These are phyloP conservation scores for Zygotorulaspora danielsina DNA, from an alignment of 805 yeast genomes.

Conservation along the genomic window DNA sequence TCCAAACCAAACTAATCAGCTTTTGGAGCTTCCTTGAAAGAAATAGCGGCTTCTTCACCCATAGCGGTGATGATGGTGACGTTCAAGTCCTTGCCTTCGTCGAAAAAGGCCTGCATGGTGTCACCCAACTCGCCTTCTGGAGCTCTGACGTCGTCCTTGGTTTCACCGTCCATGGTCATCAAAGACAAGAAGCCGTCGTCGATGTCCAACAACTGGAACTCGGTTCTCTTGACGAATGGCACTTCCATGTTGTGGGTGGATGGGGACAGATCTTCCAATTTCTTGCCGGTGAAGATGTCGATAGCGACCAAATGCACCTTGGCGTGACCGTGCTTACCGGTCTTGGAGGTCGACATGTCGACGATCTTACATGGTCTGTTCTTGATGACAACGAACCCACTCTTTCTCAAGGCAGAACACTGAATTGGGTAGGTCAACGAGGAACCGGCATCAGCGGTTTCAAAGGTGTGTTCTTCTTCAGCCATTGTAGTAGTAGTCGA, in stretches of 20 bases:
- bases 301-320: constrained; percentile 99
- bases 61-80: constrained; percentile 96
- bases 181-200: constrained; percentile 97
- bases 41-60: constrained; percentile 99
- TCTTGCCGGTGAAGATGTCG: constrained; percentile 98
- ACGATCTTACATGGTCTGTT: constrained; percentile 99
- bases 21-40: constrained; percentile 98
- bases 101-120: constrained; percentile 85
- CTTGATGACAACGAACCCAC: constrained; percentile 98
- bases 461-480: constrained; percentile 78
- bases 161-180: constrained; percentile 96
- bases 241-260: constrained; percentile 99
- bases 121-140: constrained; percentile 99
- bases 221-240: constrained; percentile 94
- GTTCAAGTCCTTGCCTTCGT: constrained; percentile 95
- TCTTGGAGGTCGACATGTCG: constrained; percentile 99
- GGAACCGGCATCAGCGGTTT: constrained; percentile 98
- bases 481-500: constrained; percentile 26
- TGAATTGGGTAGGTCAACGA: constrained; percentile 98
- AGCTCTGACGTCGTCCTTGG: constrained; percentile 97
- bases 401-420: constrained; percentile 99
- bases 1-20: constrained; percentile 27
- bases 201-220: constrained; percentile 94
- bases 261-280: constrained; percentile 99
- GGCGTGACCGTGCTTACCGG: constrained; percentile 99